Conservation (phyloP, 2,329 filamentous ascomycete species). For the Pyrenophora teres region DNA sequence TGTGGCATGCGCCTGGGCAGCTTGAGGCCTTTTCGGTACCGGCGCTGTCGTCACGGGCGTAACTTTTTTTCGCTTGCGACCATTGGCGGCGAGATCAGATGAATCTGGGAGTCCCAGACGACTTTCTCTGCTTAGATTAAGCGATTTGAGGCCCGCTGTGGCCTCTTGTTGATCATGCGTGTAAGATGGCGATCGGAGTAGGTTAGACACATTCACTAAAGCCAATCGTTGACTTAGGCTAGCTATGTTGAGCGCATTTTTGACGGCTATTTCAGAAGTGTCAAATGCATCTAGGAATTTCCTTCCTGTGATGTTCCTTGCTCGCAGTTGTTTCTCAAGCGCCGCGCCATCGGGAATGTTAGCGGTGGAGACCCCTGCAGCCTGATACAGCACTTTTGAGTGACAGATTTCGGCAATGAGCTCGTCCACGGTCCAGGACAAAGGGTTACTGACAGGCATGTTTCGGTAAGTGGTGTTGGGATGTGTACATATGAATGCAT, state of each 20-base stretch:
- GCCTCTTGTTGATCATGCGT: conserved; percentile 9
- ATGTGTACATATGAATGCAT: background rate
- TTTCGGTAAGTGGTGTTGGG: background rate
- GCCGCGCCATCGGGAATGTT: conserved; percentile 54
- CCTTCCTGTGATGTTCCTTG: conserved; percentile 69
- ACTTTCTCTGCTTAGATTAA: background rate
- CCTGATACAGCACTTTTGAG: conserved; percentile 53
- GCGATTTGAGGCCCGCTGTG: conserved; percentile 3
- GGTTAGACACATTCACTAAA: conserved; percentile 62
- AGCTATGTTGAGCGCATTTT: conserved; percentile 56
- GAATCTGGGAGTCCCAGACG: background rate
- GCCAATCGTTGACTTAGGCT: conserved; percentile 63
- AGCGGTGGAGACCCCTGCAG: conserved; percentile 40
- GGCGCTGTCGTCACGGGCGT: conserved; percentile 1
- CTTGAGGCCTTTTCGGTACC: background rate
- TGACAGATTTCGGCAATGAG: conserved; percentile 70
- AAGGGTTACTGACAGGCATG: conserved; percentile 62
- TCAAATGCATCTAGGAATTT: conserved; percentile 64
- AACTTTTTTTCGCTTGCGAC: conserved; percentile 12
- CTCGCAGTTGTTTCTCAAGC: conserved; percentile 62
- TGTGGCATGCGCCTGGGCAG: background rate
- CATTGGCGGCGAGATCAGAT: background rate
- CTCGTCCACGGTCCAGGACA: conserved; percentile 70
- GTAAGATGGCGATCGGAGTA: conserved; percentile 51
- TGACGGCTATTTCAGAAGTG: conserved; percentile 53